Evolutionary conservation across 140 eudicot species (phyloP).

Genomic region (Stevia rebaudiana): DNA sequence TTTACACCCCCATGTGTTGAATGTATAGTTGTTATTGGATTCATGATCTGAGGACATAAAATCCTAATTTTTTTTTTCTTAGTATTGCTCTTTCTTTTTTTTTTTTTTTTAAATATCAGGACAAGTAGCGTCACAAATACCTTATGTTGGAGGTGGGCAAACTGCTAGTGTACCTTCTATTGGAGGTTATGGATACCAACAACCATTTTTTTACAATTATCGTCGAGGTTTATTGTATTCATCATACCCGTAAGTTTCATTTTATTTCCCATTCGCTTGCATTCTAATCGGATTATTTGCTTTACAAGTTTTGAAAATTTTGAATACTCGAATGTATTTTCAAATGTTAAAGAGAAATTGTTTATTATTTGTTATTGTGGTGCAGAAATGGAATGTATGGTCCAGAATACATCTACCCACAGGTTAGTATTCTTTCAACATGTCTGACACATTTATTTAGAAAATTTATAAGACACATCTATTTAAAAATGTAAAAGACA

Average conservation of each 20-base stretch:
- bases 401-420: conserved; percentile 68
- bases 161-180: conserved; percentile 58
- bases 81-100: conserved; percentile 12
- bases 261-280: not conserved
- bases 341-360: not conserved
- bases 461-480: too few relatives aligned
- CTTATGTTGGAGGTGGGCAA: conserved; percentile 61
- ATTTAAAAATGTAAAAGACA: too few relatives aligned
- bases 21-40: not conserved
- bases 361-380: conserved; percentile 4
- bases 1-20: not conserved
- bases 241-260: conserved; percentile 57
- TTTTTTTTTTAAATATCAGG: conserved; percentile 41
- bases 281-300: not conserved
- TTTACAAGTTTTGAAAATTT: not conserved
- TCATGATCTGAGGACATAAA: not conserved
- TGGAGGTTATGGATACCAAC: conserved; percentile 73
- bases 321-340: not conserved
- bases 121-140: conserved; percentile 56
- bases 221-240: conserved; percentile 74
- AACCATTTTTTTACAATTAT: conserved; percentile 62
- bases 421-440: conserved; percentile 47
- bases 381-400: conserved; percentile 68
- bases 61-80: not conserved
- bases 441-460: too few relatives aligned